Evolutionary conservation across 768 basidiomycete genomes (phyloP), one percentile per base, ranked within the genome.

Genomic region (Pulveroboletus sp.): DNA sequence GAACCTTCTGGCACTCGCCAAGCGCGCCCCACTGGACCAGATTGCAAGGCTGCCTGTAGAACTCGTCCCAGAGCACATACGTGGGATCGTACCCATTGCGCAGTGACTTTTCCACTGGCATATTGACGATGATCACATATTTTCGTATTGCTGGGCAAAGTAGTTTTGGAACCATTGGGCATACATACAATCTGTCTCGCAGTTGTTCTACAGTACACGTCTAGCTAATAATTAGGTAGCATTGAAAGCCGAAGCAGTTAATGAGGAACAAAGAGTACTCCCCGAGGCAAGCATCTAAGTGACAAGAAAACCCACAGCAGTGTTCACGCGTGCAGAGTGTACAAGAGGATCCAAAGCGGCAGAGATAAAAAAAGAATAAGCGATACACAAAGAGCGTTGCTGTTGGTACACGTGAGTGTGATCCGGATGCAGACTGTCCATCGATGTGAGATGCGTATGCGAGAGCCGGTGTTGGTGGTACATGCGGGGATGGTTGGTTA

Each of bases 1-100:
- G 54, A 90, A 88, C 61, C 71, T 91, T 24, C 74, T 91, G 23
- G 87, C 87, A 2, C 72, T 91, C 29, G 84, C 85, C 48, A 88
- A 89, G 61, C 77, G 87, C 6, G 87, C 87, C 10, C 89, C 89
- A 2, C 60, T 89, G 51, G 84, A 87, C 57, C 81, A 76, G 49
- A 84, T 88, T 45, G 82, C 82, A 14, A 73, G 72, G 25, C 61
- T 88, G 34, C 84, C 84, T 9, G 70, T 75, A 35, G 81, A 84
- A 38, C 64, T 88, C 40, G 83, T 87, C 2, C 85, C 84, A 2
- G 80, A 81, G 55, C 74, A 79, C 57, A 79, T 87, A 45, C 74
- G 84, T 42, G 73, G 75, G 56, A 77, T 80, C 50, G 80, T 88
- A 12, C 85, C 85, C 17, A 83, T 79, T 11, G 50, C 58, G 40